phyloP scores from a whole-genome alignment of 768 basidiomycete genomes.

The Suillus fuscotomentosus region DNA sequence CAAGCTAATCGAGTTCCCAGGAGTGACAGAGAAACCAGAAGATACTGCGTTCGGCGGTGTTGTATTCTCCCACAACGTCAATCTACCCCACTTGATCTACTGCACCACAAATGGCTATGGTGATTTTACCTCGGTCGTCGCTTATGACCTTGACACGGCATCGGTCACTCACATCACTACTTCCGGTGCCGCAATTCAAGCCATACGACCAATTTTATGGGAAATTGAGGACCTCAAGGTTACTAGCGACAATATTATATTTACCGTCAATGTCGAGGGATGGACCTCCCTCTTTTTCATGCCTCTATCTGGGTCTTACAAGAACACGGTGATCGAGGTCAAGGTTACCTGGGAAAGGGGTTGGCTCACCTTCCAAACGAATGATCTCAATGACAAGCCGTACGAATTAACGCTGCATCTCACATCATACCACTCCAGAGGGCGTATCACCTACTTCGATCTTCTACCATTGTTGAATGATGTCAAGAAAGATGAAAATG shows the following conservation, averaged over 20 bases:
- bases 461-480: constrained; percentile 20
- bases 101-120: constrained; percentile 37
- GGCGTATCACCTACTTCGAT: constrained; percentile 28
- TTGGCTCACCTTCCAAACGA: constrained; percentile 27
- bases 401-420: constrained; percentile 32
- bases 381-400: constrained; percentile 33
- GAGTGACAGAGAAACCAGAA: constrained; percentile 29
- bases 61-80: constrained; percentile 32
- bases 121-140: constrained; percentile 36
- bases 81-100: constrained; percentile 30
- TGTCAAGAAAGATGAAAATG: constrained; percentile 20
- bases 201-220: constrained; percentile 37
- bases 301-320: constrained; percentile 29
- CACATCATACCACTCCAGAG: constrained; percentile 29
- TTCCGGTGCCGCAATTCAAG: constrained; percentile 27
- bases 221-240: constrained; percentile 26
- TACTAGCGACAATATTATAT: constrained; percentile 28
- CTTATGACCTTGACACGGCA: constrained; percentile 30
- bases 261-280: constrained; percentile 39
- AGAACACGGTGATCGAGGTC: constrained; percentile 31
- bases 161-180: constrained; percentile 38
- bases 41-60: constrained; percentile 19
- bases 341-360: constrained; percentile 32
- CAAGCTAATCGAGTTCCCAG: constrained; percentile 33
- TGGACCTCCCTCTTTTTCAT: constrained; percentile 30